phyloP scores from a whole-genome alignment of 73 alveolate genomes.

The Tetrahymena malaccensis region DNA sequence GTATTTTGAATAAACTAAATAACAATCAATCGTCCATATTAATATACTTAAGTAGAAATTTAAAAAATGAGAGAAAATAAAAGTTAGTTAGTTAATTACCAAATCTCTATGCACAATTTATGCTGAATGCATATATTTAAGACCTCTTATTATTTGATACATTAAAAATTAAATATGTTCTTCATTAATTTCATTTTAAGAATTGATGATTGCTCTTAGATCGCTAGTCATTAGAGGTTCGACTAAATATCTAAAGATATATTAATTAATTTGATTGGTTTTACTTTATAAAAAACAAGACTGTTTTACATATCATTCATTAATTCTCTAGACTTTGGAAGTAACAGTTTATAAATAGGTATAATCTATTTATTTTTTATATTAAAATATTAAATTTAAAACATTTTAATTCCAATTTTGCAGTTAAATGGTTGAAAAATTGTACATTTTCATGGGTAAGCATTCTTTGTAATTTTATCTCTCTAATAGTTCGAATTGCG shows the following conservation, averaged over 20 bases:
- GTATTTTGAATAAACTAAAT: too few relatives aligned
- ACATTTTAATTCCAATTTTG: background rate
- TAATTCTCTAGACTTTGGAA: slow-evolving; percentile 49
- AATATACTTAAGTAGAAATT: too few relatives aligned
- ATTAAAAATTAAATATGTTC: slow-evolving; percentile 31
- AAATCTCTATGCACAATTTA: slow-evolving; percentile 32
- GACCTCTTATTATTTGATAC: slow-evolving; percentile 33
- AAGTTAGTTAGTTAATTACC: background rate
- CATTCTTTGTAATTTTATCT: slow-evolving; percentile 54
- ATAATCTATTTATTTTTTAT: background rate
- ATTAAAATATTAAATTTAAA: background rate
- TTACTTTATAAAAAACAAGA: slow-evolving; percentile 43
- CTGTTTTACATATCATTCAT: slow-evolving; percentile 61
- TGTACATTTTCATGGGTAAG: slow-evolving; percentile 69
- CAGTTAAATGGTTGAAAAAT: background rate
- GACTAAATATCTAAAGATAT: background rate
- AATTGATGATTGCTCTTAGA: background rate
- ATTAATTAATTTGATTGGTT: too few relatives aligned
- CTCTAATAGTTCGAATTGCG: slow-evolving; percentile 64
- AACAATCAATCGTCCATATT: too few relatives aligned
- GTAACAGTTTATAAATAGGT: background rate
- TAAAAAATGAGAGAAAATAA: background rate
- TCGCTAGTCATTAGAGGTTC: background rate
- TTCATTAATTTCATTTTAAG: slow-evolving; percentile 5
- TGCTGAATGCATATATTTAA: slow-evolving; percentile 46